Conservation (phyloP, 345 rosid species). For the Barbarea vulgaris region DNA sequence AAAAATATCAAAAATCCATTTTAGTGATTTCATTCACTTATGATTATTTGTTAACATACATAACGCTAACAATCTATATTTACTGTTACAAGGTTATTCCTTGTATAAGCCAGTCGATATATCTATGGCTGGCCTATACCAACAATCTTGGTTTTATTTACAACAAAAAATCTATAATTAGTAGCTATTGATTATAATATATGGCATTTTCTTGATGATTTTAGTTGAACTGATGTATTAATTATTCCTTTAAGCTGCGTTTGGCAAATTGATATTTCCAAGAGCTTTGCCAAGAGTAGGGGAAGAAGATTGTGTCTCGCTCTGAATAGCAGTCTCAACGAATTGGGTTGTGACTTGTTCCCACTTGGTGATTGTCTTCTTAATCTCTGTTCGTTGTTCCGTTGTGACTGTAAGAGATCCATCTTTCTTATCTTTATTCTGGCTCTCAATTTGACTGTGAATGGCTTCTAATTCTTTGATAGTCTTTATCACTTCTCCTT, state of each 20-base stretch:
- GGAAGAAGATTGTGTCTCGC: not conserved
- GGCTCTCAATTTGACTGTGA: slow-evolving; percentile 8
- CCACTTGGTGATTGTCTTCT: slow-evolving; percentile 36
- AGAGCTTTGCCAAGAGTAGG: not conserved
- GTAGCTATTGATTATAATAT: slow-evolving; percentile 7
- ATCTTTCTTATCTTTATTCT: slow-evolving; percentile 15
- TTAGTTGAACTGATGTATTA: not conserved
- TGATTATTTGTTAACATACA: not conserved
- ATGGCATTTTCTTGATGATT: not conserved
- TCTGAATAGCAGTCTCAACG: slow-evolving; percentile 26
- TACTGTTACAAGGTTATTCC: not conserved
- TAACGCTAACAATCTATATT: not conserved
- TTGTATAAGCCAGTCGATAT: not conserved
- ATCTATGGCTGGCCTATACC: slow-evolving; percentile 7
- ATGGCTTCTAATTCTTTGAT: slow-evolving; percentile 20
- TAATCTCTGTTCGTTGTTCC: slow-evolving; percentile 17
- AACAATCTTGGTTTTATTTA: slow-evolving; percentile 13
- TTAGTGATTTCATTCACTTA: not conserved
- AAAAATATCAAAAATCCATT: not conserved
- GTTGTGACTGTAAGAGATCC: slow-evolving; percentile 9
- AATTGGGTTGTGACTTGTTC: slow-evolving; percentile 39
- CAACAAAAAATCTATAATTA: slow-evolving; percentile 8
- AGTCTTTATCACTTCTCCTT: slow-evolving; percentile 23
- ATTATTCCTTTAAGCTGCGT: not conserved
- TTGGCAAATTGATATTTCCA: not conserved